Evolutionary conservation across 2,329 filamentous ascomycete species (phyloP), one percentile per base, ranked within the genome.

Genomic region (Fusarium nisikadoi): DNA sequence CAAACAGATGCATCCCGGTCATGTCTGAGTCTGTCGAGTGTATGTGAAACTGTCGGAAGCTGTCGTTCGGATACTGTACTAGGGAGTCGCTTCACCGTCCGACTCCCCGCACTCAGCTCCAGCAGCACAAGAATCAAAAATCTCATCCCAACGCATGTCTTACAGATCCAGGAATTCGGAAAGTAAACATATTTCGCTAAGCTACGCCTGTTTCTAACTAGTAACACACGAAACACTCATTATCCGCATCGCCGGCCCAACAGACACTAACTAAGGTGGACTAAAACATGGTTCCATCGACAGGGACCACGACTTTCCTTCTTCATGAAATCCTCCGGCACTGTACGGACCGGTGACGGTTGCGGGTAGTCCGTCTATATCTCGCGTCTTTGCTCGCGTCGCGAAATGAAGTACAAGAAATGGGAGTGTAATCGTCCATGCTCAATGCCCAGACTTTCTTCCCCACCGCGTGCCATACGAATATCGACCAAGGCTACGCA

Each of bases 161-260:
- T 16, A 25, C 16, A 43, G 12, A 57, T 33, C 50, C 58, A 62
- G 31, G 41, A 62, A 62, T 62, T 62, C 58, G 50, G 58, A 57
- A 57, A 27, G 31, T 29, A 33, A 27, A 45, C 39, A 41, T 46
- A 29, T 49, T 41, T 56, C 63, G 45, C 63, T 68, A 53, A 39
- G 36, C 64, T 39, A 56, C 56, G 29, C 64, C 64, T 43, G 11
- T 57, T 69, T 63, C 64, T 49, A 53, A 49, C 52, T 68, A 63
- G 66, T 55, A 25, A 39, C 42, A 43, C 53, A 68, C 39, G 45
- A 49, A 64, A 41, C 38, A 61, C 23, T 31, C 38, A 60, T 20
- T 31, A 29, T 35, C 39, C 35, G 33, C 53, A 47, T 59, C 60
- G 19, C 62, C 38, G 19, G 39, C 50, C 45, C 61, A 65, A 33